A percentile compares a stretch with the other conserved stretches of the same genome.
Conservation (phyloP, 805 yeast species). For the Starmerella ratchasimensis region DNA sequence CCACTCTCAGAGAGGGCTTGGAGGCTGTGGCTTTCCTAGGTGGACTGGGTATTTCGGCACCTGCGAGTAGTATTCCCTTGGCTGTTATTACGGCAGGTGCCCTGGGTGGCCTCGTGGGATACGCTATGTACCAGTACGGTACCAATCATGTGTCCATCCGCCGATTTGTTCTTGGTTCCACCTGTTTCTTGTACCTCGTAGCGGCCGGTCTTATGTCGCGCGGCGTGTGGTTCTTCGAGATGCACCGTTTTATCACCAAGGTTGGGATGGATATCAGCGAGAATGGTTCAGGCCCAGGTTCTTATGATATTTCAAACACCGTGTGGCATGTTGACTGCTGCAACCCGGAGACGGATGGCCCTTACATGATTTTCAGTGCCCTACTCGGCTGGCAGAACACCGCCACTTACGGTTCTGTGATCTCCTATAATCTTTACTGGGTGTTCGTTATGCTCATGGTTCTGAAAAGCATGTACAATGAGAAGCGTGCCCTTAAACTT, state of each 20-base stretch:
- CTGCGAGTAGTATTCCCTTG: slow-evolving; percentile 48
- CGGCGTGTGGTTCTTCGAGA: slow-evolving; percentile 82
- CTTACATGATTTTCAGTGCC: slow-evolving; percentile 84
- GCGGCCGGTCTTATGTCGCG: slow-evolving; percentile 78
- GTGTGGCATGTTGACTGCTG: slow-evolving; percentile 95
- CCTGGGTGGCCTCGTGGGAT: slow-evolving; percentile 51
- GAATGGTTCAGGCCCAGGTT: slow-evolving; percentile 86
- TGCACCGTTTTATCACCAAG: slow-evolving; percentile 55
- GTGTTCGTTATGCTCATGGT: slow-evolving; percentile 33
- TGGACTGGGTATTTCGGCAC: slow-evolving; percentile 69
- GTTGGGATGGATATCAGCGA: slow-evolving; percentile 84
- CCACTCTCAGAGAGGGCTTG: slow-evolving; percentile 77
- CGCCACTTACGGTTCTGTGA: slow-evolving; percentile 80
- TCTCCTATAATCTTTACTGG: slow-evolving; percentile 66
- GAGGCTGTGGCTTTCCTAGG: slow-evolving; percentile 89
- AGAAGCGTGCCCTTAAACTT: slow-evolving; percentile 18
- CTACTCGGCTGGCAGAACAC: slow-evolving; percentile 88
- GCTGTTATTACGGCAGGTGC: slow-evolving; percentile 47
- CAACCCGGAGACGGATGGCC: slow-evolving; percentile 81
- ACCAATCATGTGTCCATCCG: slow-evolving; percentile 55
- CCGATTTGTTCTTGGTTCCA: slow-evolving; percentile 56
- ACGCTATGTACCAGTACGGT: slow-evolving; percentile 60
- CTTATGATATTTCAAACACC: slow-evolving; percentile 63
- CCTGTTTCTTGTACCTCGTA: slow-evolving; percentile 69
- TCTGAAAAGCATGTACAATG: slow-evolving; percentile 33